These are phyloP conservation scores for Dendrothele bispora DNA, from an alignment of 768 basidiomycete genomes.

Conservation along the genomic window DNA sequence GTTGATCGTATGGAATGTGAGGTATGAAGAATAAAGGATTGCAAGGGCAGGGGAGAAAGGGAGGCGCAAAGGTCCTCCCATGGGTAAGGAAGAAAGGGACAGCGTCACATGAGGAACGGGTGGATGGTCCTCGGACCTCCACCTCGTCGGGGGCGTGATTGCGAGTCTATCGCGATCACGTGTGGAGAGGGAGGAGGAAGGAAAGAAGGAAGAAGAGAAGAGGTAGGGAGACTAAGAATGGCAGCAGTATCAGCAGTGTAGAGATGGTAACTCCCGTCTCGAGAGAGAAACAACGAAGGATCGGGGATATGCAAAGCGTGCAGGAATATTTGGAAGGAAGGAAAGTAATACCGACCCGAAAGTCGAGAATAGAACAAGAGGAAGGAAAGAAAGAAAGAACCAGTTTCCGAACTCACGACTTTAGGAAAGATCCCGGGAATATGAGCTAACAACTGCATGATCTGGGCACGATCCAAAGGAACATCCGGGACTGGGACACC, in stretches of 20 bases:
- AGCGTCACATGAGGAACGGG: conserved; percentile 11
- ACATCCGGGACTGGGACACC: conserved; percentile 6
- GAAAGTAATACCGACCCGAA: too few species aligned
- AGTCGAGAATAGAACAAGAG: neutral
- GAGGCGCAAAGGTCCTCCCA: conserved; percentile 15
- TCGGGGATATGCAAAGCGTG: too few species aligned
- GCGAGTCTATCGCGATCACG: conserved; percentile 13
- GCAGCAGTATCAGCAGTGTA: too few species aligned
- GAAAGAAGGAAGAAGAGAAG: neutral
- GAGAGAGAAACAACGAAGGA: too few species aligned
- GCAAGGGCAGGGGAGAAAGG: conserved; percentile 7
- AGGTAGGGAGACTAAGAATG: neutral
- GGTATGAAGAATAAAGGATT: conserved; percentile 1
- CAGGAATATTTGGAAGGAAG: too few species aligned
- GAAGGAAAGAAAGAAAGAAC: conserved; percentile 10
- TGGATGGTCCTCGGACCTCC: too few species aligned
- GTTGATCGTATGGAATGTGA: too few species aligned
- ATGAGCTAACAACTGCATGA: conserved; percentile 58
- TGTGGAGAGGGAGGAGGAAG: conserved; percentile 10
- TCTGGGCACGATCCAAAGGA: conserved; percentile 51
- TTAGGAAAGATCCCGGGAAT: conserved; percentile 56
- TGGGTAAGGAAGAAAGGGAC: conserved; percentile 16
- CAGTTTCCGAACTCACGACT: conserved; percentile 35
- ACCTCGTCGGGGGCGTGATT: conserved; percentile 17
- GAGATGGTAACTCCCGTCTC: too few species aligned